These are phyloP conservation scores for Onygenales sp. DNA, from an alignment of 2,329 filamentous ascomycete genomes.

Conservation along the genomic window DNA sequence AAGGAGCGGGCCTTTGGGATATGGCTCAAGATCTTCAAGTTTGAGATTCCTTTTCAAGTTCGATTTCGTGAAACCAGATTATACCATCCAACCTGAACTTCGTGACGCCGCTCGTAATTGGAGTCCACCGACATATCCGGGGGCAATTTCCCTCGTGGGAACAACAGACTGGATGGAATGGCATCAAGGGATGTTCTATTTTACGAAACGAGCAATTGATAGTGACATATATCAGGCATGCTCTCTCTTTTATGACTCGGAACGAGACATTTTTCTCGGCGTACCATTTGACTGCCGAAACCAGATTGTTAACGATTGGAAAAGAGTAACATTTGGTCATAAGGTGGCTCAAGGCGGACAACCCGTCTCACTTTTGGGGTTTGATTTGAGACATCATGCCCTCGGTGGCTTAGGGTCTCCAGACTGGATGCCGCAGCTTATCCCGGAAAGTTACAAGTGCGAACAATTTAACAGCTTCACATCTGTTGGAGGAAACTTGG, in stretches of 20 bases:
- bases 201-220: not conserved
- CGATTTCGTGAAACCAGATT: constrained; percentile 7
- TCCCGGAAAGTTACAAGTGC: constrained; percentile 10
- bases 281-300: constrained; percentile 10
- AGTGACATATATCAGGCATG: constrained; percentile 4
- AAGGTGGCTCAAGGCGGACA: not conserved
- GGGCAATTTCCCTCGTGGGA: not conserved
- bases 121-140: constrained; percentile 5
- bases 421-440: constrained; percentile 14
- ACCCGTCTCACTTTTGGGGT: constrained; percentile 8
- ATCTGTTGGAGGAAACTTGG: constrained; percentile 11
- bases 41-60: constrained; percentile 11
- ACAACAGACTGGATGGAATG: constrained; percentile 7
- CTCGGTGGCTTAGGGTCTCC: constrained; percentile 11
- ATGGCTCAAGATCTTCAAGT: no score
- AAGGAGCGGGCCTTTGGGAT: no score
- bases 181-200: not conserved
- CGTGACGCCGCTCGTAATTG: constrained; percentile 1
- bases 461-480: not conserved
- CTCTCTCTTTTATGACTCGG: constrained; percentile 10
- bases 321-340: constrained; percentile 7
- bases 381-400: constrained; percentile 2
- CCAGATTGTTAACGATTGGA: constrained; percentile 4
- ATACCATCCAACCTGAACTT: constrained; percentile 1
- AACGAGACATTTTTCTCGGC: constrained; percentile 6